phyloP scores from a whole-genome alignment of 768 basidiomycete genomes.

The Collybia sp. region DNA sequence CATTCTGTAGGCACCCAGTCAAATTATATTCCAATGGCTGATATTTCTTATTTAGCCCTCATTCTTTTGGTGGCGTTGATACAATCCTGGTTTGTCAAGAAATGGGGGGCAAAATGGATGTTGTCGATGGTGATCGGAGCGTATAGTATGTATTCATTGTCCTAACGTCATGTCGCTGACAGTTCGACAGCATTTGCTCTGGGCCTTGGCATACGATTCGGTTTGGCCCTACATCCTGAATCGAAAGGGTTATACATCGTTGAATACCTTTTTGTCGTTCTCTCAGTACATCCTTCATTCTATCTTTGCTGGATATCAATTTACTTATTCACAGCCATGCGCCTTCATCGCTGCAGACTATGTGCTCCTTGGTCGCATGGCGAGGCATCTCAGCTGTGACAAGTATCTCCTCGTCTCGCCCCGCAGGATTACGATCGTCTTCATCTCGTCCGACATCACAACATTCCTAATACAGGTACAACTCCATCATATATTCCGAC shows the following conservation, averaged over 20 bases:
- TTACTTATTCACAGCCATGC: slow-evolving; percentile 44
- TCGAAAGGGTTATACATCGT: slow-evolving; percentile 47
- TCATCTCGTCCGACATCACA: slow-evolving; percentile 57
- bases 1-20: slow-evolving; percentile 33
- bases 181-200: slow-evolving; percentile 43
- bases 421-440: slow-evolving; percentile 47
- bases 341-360: slow-evolving; percentile 72
- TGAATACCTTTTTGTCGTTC: slow-evolving; percentile 56
- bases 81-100: slow-evolving; percentile 38
- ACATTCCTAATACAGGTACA: slow-evolving; percentile 64
- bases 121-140: slow-evolving; percentile 56
- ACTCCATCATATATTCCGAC: background rate
- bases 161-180: background rate
- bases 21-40: background rate
- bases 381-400: slow-evolving; percentile 40
- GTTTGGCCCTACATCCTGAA: slow-evolving; percentile 48
- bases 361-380: slow-evolving; percentile 58
- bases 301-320: background rate
- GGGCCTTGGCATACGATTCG: slow-evolving; percentile 54
- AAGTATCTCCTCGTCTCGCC: slow-evolving; percentile 45
- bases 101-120: slow-evolving; percentile 55
- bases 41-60: slow-evolving; percentile 20
- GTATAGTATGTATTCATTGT: slow-evolving; percentile 35
- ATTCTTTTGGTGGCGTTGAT: slow-evolving; percentile 34
- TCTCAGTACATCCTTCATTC: slow-evolving; percentile 37